A percentile compares a stretch with the other conserved stretches of the same genome.
Conservation (phyloP, 2,329 filamentous ascomycete genomes). For the Paraphoma sp. region DNA sequence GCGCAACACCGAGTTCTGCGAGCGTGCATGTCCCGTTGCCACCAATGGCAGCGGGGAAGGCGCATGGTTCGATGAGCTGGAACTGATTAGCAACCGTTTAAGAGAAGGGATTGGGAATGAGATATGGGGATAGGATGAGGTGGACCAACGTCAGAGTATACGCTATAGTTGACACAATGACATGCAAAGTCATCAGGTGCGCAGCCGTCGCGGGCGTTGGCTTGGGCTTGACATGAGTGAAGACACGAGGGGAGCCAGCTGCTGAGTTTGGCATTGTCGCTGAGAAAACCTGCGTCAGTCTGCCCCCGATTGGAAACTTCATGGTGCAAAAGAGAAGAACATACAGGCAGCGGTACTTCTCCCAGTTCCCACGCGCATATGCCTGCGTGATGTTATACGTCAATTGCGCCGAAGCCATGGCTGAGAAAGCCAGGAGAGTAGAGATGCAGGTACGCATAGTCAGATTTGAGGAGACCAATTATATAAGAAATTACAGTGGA, state of each 20-base stretch:
- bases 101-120: not conserved
- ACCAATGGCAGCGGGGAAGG: slow-evolving; percentile 13
- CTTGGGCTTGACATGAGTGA: slow-evolving; percentile 20
- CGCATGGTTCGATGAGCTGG: slow-evolving; percentile 27
- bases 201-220: slow-evolving; percentile 27
- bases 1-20: slow-evolving; percentile 17
- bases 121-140: not conserved
- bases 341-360: slow-evolving; percentile 36
- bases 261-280: slow-evolving; percentile 21
- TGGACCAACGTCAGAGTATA: slow-evolving; percentile 23
- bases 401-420: slow-evolving; percentile 11
- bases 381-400: slow-evolving; percentile 33
- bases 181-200: slow-evolving; percentile 30
- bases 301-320: not conserved
- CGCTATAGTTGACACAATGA: slow-evolving; percentile 28
- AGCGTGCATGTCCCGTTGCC: slow-evolving; percentile 20
- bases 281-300: not conserved
- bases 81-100: not conserved
- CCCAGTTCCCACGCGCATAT: slow-evolving; percentile 16
- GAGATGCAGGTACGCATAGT: not conserved
- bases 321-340: not conserved
- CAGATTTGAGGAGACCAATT: not conserved
- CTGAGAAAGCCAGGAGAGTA: not conserved
- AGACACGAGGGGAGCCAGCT: slow-evolving; percentile 19
- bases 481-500: too few relatives aligned